Evolutionary conservation across 768 basidiomycete genomes (phyloP).

Genomic region (Mrakia gelida): DNA sequence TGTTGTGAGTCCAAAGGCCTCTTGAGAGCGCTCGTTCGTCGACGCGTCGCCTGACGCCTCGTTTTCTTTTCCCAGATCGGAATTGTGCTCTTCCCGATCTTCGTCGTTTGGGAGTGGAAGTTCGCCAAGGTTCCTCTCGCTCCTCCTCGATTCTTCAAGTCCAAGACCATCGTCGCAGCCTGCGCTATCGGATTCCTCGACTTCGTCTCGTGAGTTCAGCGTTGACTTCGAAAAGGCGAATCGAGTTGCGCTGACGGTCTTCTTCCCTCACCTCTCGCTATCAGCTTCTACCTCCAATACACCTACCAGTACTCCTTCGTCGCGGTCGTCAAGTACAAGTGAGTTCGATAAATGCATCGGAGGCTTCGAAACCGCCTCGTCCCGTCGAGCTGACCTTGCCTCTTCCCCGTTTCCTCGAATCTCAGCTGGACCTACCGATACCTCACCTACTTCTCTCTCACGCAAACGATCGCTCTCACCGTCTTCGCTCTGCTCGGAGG

Average conservation of each 20-base stretch:
- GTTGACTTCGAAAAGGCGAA: no score
- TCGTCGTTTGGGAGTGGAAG: slow-evolving; percentile 47
- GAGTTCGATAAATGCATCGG: no score
- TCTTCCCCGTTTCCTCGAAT: no score
- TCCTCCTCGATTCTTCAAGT: slow-evolving; percentile 57
- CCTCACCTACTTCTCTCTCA: slow-evolving; percentile 61
- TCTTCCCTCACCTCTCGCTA: background rate
- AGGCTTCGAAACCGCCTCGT: no score
- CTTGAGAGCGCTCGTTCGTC: no score
- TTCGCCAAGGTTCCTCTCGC: slow-evolving; percentile 59
- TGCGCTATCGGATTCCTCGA: slow-evolving; percentile 57
- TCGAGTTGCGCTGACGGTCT: background rate
- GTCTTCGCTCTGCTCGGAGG: slow-evolving; percentile 63
- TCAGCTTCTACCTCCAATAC: slow-evolving; percentile 56
- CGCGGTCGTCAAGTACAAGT: slow-evolving; percentile 36
- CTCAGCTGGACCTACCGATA: slow-evolving; percentile 53
- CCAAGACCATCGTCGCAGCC: slow-evolving; percentile 58
- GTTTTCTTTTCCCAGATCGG: slow-evolving; percentile 37
- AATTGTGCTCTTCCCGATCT: slow-evolving; percentile 35
- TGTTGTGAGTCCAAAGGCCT: slow-evolving; percentile 17
- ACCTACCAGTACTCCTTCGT: slow-evolving; percentile 65
- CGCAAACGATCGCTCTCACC: slow-evolving; percentile 52
- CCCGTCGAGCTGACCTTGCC: no score
- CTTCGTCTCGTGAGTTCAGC: slow-evolving; percentile 38
- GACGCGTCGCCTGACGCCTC: background rate